Evolutionary conservation across 129 eudicot genomes (phyloP), one percentile per base, ranked within the genome.

Genomic region (Sambucus nigra): DNA sequence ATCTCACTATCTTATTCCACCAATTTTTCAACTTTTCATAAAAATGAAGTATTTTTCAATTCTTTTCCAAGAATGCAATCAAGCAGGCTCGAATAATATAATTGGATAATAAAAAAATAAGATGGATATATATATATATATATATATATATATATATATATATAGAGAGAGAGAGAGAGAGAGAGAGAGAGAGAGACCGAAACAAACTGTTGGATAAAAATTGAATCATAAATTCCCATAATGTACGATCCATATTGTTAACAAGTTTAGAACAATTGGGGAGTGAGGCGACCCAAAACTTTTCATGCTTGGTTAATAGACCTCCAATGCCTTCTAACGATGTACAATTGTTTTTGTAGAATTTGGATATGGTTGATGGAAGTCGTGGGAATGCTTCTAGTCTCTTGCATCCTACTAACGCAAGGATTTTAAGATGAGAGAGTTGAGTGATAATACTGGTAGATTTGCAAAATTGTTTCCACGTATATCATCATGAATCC

Each of bases 391-490:
- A 53, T 32, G 52, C 64, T 63, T 61, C 67, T 3, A 76, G 67
- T 31, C 47, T 61, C 57, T 51, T 76, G 58, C 82, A 76, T 21
- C 77, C 74, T 14, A 60, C 78, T 68, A 76, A 46, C 16, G 61
- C 69, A 27, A 76, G 78, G 20, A 61, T 67, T 63, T 57, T 51
- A 46, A 76, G 77, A 2, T 47, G 67, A 20, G 19, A 28, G 51
- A 66, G 71, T 31, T 53, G 46, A 31, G 44, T 11, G 0, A 76
- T 51, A 46, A 35, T 66, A 6, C 47, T 7, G 82, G 82, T 41
- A 74, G 33, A 10, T 11, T 17, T 14, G 51, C 61, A 63, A 74
- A 61, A 52, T 63, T 67, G 32, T 64, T 74, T 59, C 75, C 71
- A 46, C 67, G 62, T 24, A 74, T 32, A 44, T 28, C 28, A 47